Percentiles rank a stretch among this genome's conserved stretches.
These are phyloP conservation scores for Glycine tomentella DNA, from an alignment of 306 rosid species.

Conservation along the genomic window DNA sequence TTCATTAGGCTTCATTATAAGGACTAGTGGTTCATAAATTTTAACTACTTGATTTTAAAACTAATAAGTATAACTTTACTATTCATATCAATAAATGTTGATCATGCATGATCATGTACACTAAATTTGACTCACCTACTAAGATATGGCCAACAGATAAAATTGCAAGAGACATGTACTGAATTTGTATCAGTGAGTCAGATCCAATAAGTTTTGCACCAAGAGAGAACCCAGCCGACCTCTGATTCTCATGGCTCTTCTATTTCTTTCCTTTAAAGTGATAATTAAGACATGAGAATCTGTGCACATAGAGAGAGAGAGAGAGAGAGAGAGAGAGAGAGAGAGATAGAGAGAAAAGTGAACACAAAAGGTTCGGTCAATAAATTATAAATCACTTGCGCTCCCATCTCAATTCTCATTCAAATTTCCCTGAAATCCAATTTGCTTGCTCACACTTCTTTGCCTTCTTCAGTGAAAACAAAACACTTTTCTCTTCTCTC, in stretches of 20 bases:
- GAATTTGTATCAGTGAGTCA: conserved; percentile 26
- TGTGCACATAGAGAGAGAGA: background rate
- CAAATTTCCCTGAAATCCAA: conserved; percentile 41
- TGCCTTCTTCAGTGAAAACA: conserved; percentile 38
- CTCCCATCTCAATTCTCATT: conserved; percentile 22
- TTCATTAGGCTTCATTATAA: too few species aligned
- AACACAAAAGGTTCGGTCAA: background rate
- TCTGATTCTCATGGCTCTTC: background rate
- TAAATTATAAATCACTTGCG: conserved; percentile 7
- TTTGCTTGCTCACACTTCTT: conserved; percentile 37
- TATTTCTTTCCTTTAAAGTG: conserved; percentile 45
- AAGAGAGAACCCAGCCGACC: background rate
- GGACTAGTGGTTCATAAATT: too few species aligned
- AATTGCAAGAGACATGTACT: conserved; percentile 16
- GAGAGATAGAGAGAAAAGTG: conserved; percentile 24
- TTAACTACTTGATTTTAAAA: too few species aligned
- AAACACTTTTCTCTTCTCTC: conserved; percentile 28
- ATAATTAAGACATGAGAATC: conserved; percentile 49
- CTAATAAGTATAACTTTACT: too few species aligned
- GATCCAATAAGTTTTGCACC: conserved; percentile 34
- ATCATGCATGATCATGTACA: too few species aligned
- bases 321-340: too few species aligned
- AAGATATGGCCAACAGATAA: background rate
- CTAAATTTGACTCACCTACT: background rate
- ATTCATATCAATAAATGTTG: too few species aligned